Evolutionary conservation across 75 land plant genomes (phyloP), one percentile per base, ranked within the genome.

Genomic region (Selaginella tamariscina): DNA sequence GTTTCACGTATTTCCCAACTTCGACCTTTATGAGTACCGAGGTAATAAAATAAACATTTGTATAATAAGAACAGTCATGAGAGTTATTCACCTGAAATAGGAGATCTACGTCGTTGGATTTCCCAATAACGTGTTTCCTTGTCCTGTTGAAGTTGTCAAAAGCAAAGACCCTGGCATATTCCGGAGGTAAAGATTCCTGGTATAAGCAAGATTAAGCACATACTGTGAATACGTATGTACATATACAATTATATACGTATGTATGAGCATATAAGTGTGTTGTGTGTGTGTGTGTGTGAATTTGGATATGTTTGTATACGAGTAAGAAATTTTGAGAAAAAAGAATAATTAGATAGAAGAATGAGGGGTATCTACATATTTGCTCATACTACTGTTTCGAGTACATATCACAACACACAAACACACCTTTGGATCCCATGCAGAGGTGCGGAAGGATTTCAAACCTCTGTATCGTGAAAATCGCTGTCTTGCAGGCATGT

Each of bases 151-250:
- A 85, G 62, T 83, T 94, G 65, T 85, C 88, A 70, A 94, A 94
- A 32, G 86, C 82, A 79, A 94, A 94, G 59, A 89, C 85, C 60
- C 80, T 83, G 11, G 85, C 85, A 74, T 89, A 94, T 18, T 94
- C 96, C 59, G 66, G 76, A 15, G 98, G 98, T 68, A 94, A 72
- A 56, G 91, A 87, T 73, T 94, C 98, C 98, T 94, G 77, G 27
- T 27, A 21, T 5, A 39, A 5, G 49, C 49, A 39, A 5, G 5
- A 39, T 15, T 39, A n/a, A n/a, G n/a, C n/a, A n/a, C n/a, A n/a
- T n/a, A n/a, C n/a, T n/a, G n/a, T n/a, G n/a, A n/a, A n/a, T n/a
- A n/a, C n/a, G n/a, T n/a, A n/a, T n/a, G n/a, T n/a, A n/a, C n/a
- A n/a, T n/a, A n/a, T n/a, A n/a, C n/a, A n/a, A n/a, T n/a, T n/a